These are phyloP conservation scores for Cercospora zeina DNA, from an alignment of 2,329 filamentous ascomycete species.

Conservation along the genomic window DNA sequence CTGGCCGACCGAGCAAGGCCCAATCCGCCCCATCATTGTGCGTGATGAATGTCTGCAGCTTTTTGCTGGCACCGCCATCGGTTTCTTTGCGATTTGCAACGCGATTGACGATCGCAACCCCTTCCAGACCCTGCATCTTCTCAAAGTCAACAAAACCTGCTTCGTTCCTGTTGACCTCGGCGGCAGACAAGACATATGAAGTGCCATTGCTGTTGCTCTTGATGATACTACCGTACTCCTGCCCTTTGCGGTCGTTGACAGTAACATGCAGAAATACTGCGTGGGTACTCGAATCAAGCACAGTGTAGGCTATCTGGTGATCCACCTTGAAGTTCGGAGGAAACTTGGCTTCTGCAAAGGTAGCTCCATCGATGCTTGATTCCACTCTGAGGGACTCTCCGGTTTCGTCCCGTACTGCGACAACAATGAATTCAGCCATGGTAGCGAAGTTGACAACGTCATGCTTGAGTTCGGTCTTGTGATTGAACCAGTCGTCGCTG, in stretches of 20 bases:
- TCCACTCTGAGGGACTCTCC: conserved; percentile 71
- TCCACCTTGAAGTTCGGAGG: conserved; percentile 79
- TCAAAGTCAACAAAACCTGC: conserved; percentile 89
- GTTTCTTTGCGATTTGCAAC: conserved; percentile 72
- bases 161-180: conserved; percentile 76
- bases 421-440: conserved; percentile 95
- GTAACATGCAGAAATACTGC: conserved; percentile 92
- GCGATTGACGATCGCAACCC: conserved; percentile 82
- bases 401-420: conserved; percentile 69
- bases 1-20: conserved; percentile 72
- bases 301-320: conserved; percentile 82
- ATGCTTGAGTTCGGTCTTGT: conserved; percentile 62
- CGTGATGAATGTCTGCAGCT: conserved; percentile 85
- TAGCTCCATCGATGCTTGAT: conserved; percentile 79
- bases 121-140: conserved; percentile 89
- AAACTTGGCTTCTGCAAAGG: conserved; percentile 81
- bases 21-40: conserved; percentile 95
- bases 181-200: conserved; percentile 81
- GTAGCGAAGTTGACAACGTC: conserved; percentile 84
- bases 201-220: conserved; percentile 99
- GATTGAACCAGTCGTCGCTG: conserved; percentile 76
- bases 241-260: conserved; percentile 64
- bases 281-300: conserved; percentile 91
- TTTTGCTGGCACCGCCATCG: conserved; percentile 67
- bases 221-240: conserved; percentile 80